Evolutionary conservation across 495 filamentous ascomycete species (phyloP).

Genomic region (Penicillium coffeae): DNA sequence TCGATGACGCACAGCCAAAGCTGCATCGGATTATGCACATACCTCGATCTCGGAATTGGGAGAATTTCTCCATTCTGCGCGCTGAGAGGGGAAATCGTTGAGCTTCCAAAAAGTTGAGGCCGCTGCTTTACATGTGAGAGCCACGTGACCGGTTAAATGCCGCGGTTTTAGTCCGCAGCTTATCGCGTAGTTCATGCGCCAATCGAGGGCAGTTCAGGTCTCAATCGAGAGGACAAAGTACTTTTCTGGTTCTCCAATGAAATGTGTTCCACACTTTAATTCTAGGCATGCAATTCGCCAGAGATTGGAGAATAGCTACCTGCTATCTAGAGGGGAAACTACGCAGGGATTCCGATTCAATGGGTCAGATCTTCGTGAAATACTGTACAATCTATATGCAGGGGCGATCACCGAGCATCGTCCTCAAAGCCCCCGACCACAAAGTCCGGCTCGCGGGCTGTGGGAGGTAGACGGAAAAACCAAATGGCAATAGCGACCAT

Average conservation of each 20-base stretch:
- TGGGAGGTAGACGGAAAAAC: constrained; percentile 33
- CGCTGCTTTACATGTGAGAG: constrained; percentile 16
- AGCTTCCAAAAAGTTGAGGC: neutral
- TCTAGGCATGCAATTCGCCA: too few relatives aligned
- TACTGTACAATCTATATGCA: constrained; percentile 19
- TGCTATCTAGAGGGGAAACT: neutral
- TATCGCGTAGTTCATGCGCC: neutral
- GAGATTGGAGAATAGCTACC: too few relatives aligned
- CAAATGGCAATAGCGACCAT: constrained; percentile 38
- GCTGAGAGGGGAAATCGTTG: neutral
- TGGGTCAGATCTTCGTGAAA: neutral
- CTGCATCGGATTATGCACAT: constrained; percentile 17
- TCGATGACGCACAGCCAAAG: neutral
- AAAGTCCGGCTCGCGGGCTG: constrained; percentile 15
- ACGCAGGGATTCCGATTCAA: neutral
- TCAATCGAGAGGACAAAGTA: neutral
- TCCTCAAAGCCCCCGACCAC: constrained; percentile 25
- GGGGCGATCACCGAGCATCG: constrained; percentile 5
- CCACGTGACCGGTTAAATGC: constrained; percentile 10
- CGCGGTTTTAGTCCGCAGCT: neutral
- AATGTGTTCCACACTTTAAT: too few relatives aligned
- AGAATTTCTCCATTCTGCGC: constrained; percentile 86
- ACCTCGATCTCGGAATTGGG: constrained; percentile 93
- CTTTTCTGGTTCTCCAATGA: too few relatives aligned
- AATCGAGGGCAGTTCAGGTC: neutral